These are phyloP conservation scores for Elongisporangium undulatum DNA, from an alignment of 352 stramenopile genomes.

Conservation along the genomic window DNA sequence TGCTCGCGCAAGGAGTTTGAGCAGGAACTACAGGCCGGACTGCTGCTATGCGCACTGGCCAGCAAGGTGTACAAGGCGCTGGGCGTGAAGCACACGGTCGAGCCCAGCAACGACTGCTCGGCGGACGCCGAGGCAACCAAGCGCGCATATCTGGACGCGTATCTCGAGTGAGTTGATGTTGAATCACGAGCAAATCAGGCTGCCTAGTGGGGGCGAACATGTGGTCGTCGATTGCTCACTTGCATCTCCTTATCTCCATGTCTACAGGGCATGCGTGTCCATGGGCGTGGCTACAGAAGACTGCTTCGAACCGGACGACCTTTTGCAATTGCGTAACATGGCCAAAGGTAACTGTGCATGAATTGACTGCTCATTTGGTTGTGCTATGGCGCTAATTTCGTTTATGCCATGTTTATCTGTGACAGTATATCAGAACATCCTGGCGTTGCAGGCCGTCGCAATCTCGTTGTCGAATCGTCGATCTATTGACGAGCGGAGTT, in stretches of 20 bases:
- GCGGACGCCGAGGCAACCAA: conserved; percentile 7
- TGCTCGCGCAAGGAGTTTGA: conserved; percentile 37
- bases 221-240: conserved; percentile 7
- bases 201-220: conserved; percentile 1
- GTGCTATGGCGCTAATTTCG: background rate
- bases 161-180: background rate
- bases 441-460: conserved; percentile 64
- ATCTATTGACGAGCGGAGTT: conserved; percentile 79
- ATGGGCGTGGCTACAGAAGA: conserved; percentile 44
- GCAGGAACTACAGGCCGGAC: conserved; percentile 50
- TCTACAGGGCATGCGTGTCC: background rate
- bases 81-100: conserved; percentile 66
- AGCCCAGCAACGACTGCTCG: background rate
- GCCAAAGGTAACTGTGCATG: conserved; percentile 47
- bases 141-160: conserved; percentile 12
- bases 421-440: conserved; percentile 77
- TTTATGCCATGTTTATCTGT: conserved; percentile 2
- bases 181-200: conserved; percentile 2
- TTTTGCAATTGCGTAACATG: conserved; percentile 51
- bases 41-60: conserved; percentile 58
- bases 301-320: conserved; percentile 70
- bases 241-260: background rate
- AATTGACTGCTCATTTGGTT: background rate
- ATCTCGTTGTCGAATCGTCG: conserved; percentile 71
- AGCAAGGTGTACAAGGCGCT: conserved; percentile 73